Conservation (phyloP, 2,329 filamentous ascomycete species). For the Triangularia setosa region DNA sequence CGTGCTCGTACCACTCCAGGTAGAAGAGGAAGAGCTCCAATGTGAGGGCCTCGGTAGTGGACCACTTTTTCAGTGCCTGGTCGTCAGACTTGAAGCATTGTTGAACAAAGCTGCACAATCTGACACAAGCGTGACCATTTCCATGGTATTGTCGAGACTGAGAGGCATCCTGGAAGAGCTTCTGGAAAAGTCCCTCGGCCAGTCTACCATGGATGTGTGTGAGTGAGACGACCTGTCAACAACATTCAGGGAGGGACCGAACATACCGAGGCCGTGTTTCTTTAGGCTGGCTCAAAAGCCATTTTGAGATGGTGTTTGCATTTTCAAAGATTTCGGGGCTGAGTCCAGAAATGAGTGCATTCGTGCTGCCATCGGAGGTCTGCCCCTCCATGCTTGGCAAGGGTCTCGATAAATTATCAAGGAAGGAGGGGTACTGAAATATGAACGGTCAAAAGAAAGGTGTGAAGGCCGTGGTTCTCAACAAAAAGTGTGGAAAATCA, state of each 20-base stretch:
- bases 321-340: slow-evolving; percentile 23
- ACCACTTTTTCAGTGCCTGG: slow-evolving; percentile 42
- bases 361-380: not conserved
- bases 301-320: slow-evolving; percentile 28
- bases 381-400: slow-evolving; percentile 15
- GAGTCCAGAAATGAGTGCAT: slow-evolving; percentile 10
- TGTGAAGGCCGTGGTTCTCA: not conserved
- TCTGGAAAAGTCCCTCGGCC: slow-evolving; percentile 43
- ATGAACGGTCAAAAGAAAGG: not conserved
- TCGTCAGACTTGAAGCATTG: slow-evolving; percentile 51
- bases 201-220: slow-evolving; percentile 21
- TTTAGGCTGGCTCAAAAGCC: slow-evolving; percentile 21
- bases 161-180: slow-evolving; percentile 46
- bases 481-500: not conserved
- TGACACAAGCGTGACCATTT: slow-evolving; percentile 50
- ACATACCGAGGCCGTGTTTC: slow-evolving; percentile 17
- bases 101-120: slow-evolving; percentile 60
- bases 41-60: slow-evolving; percentile 47
- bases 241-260: not conserved
- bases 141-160: slow-evolving; percentile 51
- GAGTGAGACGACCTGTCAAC: not conserved
- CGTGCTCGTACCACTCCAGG: slow-evolving; percentile 63
- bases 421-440: slow-evolving; percentile 5
- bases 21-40: slow-evolving; percentile 57
- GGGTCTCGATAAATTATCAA: not conserved